phyloP scores from a whole-genome alignment of 768 basidiomycete species.

The Boletus fagicola region DNA sequence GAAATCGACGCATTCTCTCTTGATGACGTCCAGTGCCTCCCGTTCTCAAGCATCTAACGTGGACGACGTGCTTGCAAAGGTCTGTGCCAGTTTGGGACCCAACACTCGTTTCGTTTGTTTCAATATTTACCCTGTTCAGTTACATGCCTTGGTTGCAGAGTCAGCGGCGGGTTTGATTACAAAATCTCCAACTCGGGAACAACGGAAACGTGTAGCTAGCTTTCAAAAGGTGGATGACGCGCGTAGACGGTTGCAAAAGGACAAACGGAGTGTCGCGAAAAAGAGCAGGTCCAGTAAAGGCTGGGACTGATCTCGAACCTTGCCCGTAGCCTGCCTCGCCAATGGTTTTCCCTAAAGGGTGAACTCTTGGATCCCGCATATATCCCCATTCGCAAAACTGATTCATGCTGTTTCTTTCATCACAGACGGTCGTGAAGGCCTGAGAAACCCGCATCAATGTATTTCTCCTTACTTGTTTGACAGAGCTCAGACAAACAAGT shows the following conservation, averaged over 20 bases:
- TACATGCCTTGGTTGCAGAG: constrained; percentile 26
- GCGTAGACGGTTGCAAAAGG: constrained; percentile 28
- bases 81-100: constrained; percentile 15
- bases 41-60: constrained; percentile 81
- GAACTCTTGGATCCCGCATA: neutral
- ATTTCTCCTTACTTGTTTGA: too few relatives aligned
- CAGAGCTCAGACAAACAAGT: too few relatives aligned
- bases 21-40: constrained; percentile 64
- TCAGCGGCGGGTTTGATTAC: constrained; percentile 25
- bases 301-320: constrained; percentile 22
- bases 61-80: constrained; percentile 70
- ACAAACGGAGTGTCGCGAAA: constrained; percentile 25
- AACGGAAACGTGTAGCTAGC: constrained; percentile 25
- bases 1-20: constrained; percentile 63
- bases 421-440: neutral
- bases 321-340: neutral
- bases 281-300: constrained; percentile 27
- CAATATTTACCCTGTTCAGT: constrained; percentile 10
- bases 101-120: neutral
- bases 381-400: neutral
- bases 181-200: constrained; percentile 23
- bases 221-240: constrained; percentile 21
- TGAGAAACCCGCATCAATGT: neutral
- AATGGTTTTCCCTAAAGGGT: too few relatives aligned
- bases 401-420: neutral